A percentile compares a stretch with the other conserved stretches of the same genome.
phyloP scores from a whole-genome alignment of 2,329 filamentous ascomycete genomes.

The Sporothrix schenckii region DNA sequence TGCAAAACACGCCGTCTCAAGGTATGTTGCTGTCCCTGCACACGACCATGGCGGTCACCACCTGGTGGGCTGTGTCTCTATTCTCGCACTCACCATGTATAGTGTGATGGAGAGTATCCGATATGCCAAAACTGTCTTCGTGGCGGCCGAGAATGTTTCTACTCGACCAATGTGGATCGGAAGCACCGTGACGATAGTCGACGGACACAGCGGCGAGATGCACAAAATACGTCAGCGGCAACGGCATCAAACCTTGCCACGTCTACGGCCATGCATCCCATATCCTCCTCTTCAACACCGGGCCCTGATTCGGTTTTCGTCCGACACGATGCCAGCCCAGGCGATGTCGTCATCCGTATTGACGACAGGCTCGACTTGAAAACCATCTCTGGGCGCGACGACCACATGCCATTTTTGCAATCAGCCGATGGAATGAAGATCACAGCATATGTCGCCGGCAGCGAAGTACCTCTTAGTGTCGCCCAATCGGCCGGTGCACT shows the following conservation, averaged over 20 bases:
- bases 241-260: neutral
- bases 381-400: neutral
- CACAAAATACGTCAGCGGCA: neutral
- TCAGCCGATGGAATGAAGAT: neutral
- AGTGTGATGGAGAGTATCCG: constrained; percentile 8
- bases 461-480: neutral
- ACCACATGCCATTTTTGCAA: neutral
- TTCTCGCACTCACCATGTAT: no score
- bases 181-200: constrained; percentile 3
- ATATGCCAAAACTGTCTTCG: neutral
- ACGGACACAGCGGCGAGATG: neutral
- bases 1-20: constrained; percentile 1
- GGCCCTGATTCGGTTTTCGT: neutral
- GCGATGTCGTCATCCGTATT: neutral
- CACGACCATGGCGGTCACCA: neutral
- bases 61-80: neutral
- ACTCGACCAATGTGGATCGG: neutral
- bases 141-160: neutral
- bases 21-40: neutral
- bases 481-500: neutral
- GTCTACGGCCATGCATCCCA: neutral
- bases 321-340: neutral
- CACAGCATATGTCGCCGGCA: neutral
- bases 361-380: neutral
- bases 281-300: neutral